These are phyloP conservation scores for Coniochaeta ligniaria DNA, from an alignment of 2,329 filamentous ascomycete species.

Conservation along the genomic window DNA sequence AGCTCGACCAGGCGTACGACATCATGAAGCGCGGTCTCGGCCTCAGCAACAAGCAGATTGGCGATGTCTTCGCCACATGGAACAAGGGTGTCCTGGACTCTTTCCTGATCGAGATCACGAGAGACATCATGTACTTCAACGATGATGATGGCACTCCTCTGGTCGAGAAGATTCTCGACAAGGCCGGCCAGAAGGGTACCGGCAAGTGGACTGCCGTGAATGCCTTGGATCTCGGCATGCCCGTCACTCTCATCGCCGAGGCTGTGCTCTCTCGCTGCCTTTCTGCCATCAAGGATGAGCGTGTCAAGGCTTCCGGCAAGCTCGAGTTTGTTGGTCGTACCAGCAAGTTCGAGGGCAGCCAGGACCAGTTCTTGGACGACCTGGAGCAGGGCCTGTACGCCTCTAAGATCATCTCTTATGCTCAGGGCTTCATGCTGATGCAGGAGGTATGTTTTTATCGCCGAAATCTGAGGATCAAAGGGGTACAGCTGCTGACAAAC, in stretches of 20 bases:
- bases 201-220: constrained; percentile 99
- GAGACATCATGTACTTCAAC: constrained; percentile 97
- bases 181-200: constrained; percentile 98
- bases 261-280: constrained; percentile 92
- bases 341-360: constrained; percentile 81
- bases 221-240: constrained; percentile 95
- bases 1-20: constrained; percentile 73
- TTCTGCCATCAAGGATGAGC: constrained; percentile 91
- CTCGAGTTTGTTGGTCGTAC: constrained; percentile 68
- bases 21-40: constrained; percentile 98
- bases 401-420: constrained; percentile 99
- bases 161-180: constrained; percentile 98
- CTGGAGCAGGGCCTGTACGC: constrained; percentile 98
- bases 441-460: constrained; percentile 64
- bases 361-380: constrained; percentile 88
- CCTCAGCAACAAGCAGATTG: constrained; percentile 86
- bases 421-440: constrained; percentile 99
- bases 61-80: constrained; percentile 90
- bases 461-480: background rate
- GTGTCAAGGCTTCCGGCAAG: constrained; percentile 69
- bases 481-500: constrained; percentile 2
- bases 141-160: constrained; percentile 87
- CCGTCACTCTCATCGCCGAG: constrained; percentile 96
- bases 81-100: constrained; percentile 98
- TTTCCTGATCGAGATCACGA: constrained; percentile 98